Base-by-base conservation (phyloP, 225 moss, liverwort and hornwort genomes). In the Rhytidiadelphus loreus region DNA sequence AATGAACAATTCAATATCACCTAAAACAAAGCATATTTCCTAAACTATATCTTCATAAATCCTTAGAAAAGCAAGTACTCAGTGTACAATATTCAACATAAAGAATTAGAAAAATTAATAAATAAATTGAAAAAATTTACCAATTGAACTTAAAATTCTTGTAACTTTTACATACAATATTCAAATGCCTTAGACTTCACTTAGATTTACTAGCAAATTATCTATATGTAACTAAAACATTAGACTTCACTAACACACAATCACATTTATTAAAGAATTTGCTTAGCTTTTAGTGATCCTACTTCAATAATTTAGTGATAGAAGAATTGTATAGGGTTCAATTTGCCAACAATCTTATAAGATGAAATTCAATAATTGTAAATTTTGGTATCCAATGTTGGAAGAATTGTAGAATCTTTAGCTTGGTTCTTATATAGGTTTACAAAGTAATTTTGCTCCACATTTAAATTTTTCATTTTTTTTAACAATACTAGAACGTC, bases 21-120 rank as follows among this genome's bases (percentile, higher is more conserved):
- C 8, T 0, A 8, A 21, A 50, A 21, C 3, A 75, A 32, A 74
- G 7, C 3, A 20, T 74, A 0, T 12, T 32, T 0, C 0, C 2
- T 32, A 32, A 30, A 19, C 18, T 1, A 32, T 46, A 0, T 0
- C 11, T 0, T 32, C 1, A 7, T 32, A 50, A 7, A 13, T 50
- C 20, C 50, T 12, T 8, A 8, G 8, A 12, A 50, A 48, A 74
- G 0, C 2, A 32, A 2, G 12, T 75, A 8, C 0, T 33, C 5
- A 33, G 33, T 50, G 8, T 2, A 20, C 13, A 75, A 33, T 33
- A 13, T 13, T 50, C 50, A 74, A 18, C 0, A 30, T 7, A 48
- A 30, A 7, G 0, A 30, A 46, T 28, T n/a, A 44, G 10, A 9
- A 2, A 16, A 29, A 10, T 29, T 72, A 9, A 0, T 30, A 19